Conservation (phyloP, 257 asterid species). For the Scutellaria minor region DNA sequence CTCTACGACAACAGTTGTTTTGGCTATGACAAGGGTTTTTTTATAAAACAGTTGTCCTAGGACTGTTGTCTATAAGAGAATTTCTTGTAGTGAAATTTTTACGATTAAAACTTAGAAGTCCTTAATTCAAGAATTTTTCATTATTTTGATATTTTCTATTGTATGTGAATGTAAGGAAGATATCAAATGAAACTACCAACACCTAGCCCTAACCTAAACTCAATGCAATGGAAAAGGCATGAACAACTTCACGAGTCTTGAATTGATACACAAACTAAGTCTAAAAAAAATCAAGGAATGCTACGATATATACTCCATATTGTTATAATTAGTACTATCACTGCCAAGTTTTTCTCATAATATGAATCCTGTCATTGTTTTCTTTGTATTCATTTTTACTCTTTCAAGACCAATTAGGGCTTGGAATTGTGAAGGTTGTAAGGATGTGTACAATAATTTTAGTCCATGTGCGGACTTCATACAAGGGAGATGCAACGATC, state of each 20-base stretch:
- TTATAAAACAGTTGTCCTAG: too few relatives aligned
- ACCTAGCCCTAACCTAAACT: neutral
- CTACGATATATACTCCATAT: too few relatives aligned
- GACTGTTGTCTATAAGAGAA: too few relatives aligned
- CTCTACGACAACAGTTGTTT: too few relatives aligned
- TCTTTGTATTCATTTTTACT: neutral
- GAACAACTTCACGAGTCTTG: neutral
- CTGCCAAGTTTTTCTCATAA: neutral
- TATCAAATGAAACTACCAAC: neutral
- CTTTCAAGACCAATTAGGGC: constrained; percentile 4
- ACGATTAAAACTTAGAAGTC: too few relatives aligned
- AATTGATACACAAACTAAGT: neutral
- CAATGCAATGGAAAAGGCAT: constrained; percentile 24
- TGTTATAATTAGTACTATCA: neutral
- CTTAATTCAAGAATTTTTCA: neutral
- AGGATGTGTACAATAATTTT: constrained; percentile 19
- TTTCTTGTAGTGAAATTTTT: too few relatives aligned
- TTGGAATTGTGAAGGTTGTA: constrained; percentile 20
- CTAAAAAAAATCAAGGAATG: constrained; percentile 1
- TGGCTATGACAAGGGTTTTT: too few relatives aligned
- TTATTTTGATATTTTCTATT: neutral
- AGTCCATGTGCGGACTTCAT: constrained; percentile 24
- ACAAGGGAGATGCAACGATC: constrained; percentile 13
- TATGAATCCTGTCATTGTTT: constrained; percentile 17
- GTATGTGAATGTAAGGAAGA: neutral